Conservation (phyloP, 495 filamentous ascomycete species). For the Aspergillus incahuasiensis region DNA sequence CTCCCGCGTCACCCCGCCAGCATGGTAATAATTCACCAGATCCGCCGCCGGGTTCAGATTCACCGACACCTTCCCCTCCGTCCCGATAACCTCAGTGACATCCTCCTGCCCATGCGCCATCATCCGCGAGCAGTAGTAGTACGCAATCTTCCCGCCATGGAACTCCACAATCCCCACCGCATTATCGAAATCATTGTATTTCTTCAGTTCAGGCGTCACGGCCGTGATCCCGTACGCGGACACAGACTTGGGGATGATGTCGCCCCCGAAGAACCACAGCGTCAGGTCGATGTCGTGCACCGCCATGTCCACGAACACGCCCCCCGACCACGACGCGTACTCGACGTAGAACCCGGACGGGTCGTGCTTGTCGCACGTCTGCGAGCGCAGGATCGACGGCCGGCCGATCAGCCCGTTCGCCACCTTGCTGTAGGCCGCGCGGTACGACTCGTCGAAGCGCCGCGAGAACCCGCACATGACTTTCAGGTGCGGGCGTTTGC, state of each 20-base stretch:
- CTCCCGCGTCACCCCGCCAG: conserved; percentile 48
- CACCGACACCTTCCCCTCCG: conserved; percentile 54
- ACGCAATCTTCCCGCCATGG: conserved; percentile 54
- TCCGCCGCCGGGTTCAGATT: conserved; percentile 49
- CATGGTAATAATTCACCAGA: conserved; percentile 49
- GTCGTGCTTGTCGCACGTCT: conserved; percentile 56
- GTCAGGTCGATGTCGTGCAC: conserved; percentile 57
- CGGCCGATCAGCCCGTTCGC: conserved; percentile 46
- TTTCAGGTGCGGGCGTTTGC: conserved; percentile 47
- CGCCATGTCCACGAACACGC: conserved; percentile 57
- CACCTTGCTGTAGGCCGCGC: conserved; percentile 45
- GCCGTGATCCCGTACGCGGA: conserved; percentile 52
- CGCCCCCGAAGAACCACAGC: conserved; percentile 53
- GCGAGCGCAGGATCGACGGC: conserved; percentile 49
- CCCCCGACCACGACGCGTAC: conserved; percentile 52
- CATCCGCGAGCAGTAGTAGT: conserved; percentile 58
- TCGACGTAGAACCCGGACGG: conserved; percentile 52
- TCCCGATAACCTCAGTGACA: conserved; percentile 60
- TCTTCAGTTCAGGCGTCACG: conserved; percentile 53
- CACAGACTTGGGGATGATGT: conserved; percentile 45
- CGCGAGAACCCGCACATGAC: conserved; percentile 58
- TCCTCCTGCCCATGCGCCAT: conserved; percentile 63
- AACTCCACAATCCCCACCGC: conserved; percentile 62
- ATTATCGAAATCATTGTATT: conserved; percentile 58
- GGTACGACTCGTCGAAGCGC: conserved; percentile 54